phyloP scores from a whole-genome alignment of 2,329 filamentous ascomycete species.

The Fusarium graminum region DNA sequence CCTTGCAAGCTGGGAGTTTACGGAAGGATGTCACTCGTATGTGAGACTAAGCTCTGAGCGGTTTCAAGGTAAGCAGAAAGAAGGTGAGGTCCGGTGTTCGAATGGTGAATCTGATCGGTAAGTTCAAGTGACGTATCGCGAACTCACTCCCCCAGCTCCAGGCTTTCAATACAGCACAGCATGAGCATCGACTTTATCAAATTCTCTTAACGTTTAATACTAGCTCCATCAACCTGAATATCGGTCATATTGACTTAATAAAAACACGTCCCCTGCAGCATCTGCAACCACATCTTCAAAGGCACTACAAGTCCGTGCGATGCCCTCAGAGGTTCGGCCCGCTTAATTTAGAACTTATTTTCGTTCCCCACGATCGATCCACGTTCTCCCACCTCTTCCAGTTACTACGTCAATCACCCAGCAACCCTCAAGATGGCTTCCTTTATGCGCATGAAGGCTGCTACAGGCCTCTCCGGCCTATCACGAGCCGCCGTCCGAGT shows the following conservation, averaged over 20 bases:
- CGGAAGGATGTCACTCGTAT: not conserved
- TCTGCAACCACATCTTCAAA: constrained; percentile 10
- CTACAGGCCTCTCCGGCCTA: constrained; percentile 38
- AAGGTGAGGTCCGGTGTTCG: not conserved
- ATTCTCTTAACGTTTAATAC: not conserved
- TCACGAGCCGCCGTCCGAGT: constrained; percentile 33
- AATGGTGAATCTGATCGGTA: not conserved
- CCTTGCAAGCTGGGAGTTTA: constrained; percentile 1
- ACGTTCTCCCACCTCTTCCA: constrained; percentile 6
- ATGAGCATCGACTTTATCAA: not conserved
- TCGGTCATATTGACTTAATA: not conserved
- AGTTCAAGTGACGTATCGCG: constrained; percentile 12
- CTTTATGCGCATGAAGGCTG: constrained; percentile 42
- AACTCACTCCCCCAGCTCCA: not conserved
- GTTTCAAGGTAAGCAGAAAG: not conserved
- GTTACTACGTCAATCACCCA: constrained; percentile 2
- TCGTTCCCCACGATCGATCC: constrained; percentile 25
- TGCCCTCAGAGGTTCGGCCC: constrained; percentile 36
- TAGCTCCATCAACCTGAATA: not conserved
- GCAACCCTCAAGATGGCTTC: constrained; percentile 42
- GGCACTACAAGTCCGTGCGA: constrained; percentile 41
- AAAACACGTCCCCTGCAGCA: not conserved
- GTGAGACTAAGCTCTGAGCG: not conserved
- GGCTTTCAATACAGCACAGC: not conserved
- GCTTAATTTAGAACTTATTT: constrained; percentile 40